Conservation (phyloP, 306 rosid species). For the Rosa persica region DNA sequence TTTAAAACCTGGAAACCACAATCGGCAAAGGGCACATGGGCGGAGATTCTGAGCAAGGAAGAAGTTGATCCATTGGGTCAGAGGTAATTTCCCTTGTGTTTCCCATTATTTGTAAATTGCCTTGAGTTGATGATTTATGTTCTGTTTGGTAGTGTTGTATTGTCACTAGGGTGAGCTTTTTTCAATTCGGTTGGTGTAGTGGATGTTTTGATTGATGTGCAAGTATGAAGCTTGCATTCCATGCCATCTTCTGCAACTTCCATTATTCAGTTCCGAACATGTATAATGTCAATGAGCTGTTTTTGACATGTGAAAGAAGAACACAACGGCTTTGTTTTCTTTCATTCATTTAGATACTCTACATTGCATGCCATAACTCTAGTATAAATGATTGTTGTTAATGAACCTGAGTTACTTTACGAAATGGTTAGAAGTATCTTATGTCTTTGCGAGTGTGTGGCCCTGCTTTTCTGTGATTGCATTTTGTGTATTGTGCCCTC, state of each 20-base stretch:
- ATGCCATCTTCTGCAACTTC: slow-evolving; percentile 16
- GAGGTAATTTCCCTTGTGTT: slow-evolving; percentile 10
- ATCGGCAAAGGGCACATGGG: slow-evolving; percentile 52
- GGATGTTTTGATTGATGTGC: slow-evolving; percentile 1
- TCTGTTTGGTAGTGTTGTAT: neutral
- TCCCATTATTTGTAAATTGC: neutral
- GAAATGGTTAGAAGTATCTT: neutral
- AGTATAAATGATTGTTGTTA: neutral
- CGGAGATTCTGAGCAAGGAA: slow-evolving; percentile 37
- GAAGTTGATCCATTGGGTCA: slow-evolving; percentile 5
- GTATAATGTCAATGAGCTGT: neutral
- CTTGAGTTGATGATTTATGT: neutral
- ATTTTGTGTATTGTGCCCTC: neutral
- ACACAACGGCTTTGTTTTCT: neutral
- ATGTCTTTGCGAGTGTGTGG: neutral
- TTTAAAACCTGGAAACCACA: slow-evolving; percentile 57
- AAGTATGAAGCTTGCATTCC: neutral
- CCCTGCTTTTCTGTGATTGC: neutral
- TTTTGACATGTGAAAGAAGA: neutral
- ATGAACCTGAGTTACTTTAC: neutral
- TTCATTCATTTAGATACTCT: neutral
- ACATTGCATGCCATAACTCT: neutral
- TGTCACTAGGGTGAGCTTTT: neutral
- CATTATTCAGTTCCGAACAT: neutral
- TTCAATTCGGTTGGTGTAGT: neutral